Base-by-base conservation (phyloP, 1,284 basidiomycete species). In the Ganoderma resinaceum region DNA sequence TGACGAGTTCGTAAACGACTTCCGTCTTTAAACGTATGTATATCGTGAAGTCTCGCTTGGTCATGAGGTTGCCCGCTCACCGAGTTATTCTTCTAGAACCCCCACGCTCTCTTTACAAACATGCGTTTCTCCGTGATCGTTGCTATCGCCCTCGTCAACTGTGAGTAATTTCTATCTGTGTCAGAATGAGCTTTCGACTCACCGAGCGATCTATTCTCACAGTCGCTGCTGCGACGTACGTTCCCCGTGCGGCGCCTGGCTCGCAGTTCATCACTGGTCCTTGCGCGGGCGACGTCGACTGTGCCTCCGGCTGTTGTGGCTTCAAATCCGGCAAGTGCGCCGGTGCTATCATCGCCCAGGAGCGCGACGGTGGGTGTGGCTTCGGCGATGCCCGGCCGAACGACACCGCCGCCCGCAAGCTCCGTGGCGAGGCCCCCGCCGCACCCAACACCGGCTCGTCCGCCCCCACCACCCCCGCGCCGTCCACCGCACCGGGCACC, bases 261-360 rank as follows among this genome's bases (percentile, higher is more conserved):
- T 67, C 62, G n/a, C 62, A 70, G 63, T 64, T 63, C 65, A 66
- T 70, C 65, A 66, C 64, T 9, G 65, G 59, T 16, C 40, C 62
- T 1, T 70, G 68, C 59, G n/a, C 59, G 12, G 61, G 59, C 68
- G 68, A 70, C 63, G 62, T 60, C 29, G 68, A 70, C n/a, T 70
- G 68, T 38, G 64, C 65, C 26, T 66, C 65, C 8, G 62, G 65
- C 60, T 70, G 68, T 63, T 70, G 68, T 58, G 68, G 68, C 29
- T 67, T 67, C 68, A 61, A 37, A 37, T 23, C 31, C 29, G 68
- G 68, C 63, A 66, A 65, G 66, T 70, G 68, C 68, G 68, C 68
- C 6, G 68, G 68, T 6, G 61, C 68, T 23, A 57, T 66, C 53
- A 49, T 70, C 63, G 66, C 68, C 2, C 68, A 70, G 61, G 59